These are phyloP conservation scores for Lentinula lateritia DNA, from an alignment of 768 basidiomycete genomes.

Conservation along the genomic window DNA sequence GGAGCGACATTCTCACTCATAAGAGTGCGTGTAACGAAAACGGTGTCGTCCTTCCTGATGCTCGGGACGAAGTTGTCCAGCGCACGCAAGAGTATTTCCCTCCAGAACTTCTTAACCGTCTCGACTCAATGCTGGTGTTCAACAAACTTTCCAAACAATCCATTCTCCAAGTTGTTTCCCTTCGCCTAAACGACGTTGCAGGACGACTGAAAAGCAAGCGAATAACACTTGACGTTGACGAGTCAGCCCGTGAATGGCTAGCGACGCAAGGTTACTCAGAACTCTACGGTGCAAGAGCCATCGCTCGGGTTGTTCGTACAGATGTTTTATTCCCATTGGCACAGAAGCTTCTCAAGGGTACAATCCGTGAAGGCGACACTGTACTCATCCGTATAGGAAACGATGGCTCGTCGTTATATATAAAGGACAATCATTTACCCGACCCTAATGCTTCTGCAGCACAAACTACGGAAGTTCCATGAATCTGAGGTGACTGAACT, in stretches of 20 bases:
- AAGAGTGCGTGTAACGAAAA: conserved; percentile 52
- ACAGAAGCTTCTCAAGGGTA: conserved; percentile 72
- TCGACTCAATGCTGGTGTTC: conserved; percentile 85
- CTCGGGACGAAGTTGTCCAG: conserved; percentile 64
- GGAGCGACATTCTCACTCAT: conserved; percentile 70
- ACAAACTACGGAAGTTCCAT: not conserved
- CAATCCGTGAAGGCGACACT: conserved; percentile 64
- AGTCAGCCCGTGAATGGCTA: conserved; percentile 60
- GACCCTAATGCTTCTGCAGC: conserved; percentile 23
- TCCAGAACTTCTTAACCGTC: conserved; percentile 84
- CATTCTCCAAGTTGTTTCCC: conserved; percentile 71
- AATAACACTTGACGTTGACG: conserved; percentile 68
- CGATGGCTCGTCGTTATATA: conserved; percentile 39
- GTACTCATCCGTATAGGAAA: conserved; percentile 48
- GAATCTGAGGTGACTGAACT: no score
- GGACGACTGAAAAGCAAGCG: conserved; percentile 55
- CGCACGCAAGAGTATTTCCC: conserved; percentile 79
- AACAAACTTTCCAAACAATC: conserved; percentile 77
- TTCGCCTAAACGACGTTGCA: conserved; percentile 73
- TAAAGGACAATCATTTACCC: conserved; percentile 56
- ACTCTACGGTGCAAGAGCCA: conserved; percentile 81
- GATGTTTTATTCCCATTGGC: conserved; percentile 82
- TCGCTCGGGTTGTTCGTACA: conserved; percentile 80
- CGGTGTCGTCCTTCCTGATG: conserved; percentile 60
- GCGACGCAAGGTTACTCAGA: conserved; percentile 77